Evolutionary conservation across 176 grass and related monocot species (phyloP).

Genomic region (Musa itinerans): DNA sequence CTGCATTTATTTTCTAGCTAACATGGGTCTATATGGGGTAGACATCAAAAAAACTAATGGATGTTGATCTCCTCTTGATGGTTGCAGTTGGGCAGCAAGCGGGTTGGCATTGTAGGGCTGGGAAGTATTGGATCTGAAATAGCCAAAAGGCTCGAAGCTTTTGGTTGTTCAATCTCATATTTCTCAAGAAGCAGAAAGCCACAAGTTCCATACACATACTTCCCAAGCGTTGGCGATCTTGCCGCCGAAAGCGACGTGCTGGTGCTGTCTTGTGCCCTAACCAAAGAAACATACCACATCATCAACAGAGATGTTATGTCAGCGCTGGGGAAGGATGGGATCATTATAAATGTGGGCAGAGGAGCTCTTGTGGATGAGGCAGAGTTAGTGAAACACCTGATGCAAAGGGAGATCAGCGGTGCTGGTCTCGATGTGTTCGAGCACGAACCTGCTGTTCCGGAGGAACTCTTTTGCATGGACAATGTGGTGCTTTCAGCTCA

Average conservation of each 20-base stretch:
- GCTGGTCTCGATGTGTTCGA: neutral
- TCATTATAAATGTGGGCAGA: neutral
- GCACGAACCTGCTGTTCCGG: neutral
- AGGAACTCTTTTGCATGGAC: neutral
- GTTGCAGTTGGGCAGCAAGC: slow-evolving; percentile 46
- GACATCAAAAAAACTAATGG: too few relatives aligned
- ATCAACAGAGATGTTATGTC: neutral
- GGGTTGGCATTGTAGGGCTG: slow-evolving; percentile 19
- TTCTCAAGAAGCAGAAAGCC: neutral
- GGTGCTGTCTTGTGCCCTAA: neutral
- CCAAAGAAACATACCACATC: neutral
- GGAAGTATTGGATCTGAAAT: slow-evolving; percentile 46
- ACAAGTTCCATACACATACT: neutral
- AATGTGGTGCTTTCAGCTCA: neutral
- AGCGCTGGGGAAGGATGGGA: neutral
- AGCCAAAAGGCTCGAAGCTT: slow-evolving; percentile 39
- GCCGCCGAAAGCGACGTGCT: neutral
- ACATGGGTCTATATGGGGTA: too few relatives aligned
- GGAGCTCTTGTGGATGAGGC: neutral
- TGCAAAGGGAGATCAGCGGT: neutral
- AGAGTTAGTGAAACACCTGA: neutral
- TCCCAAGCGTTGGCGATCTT: neutral
- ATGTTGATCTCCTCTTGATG: neutral
- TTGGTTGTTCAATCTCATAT: slow-evolving; percentile 32
- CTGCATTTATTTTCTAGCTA: too few relatives aligned